A percentile compares a stretch with the other conserved stretches of the same genome.
Evolutionary conservation across 305 asterid genomes (phyloP).

Genomic region (Fraxinus platypoda): DNA sequence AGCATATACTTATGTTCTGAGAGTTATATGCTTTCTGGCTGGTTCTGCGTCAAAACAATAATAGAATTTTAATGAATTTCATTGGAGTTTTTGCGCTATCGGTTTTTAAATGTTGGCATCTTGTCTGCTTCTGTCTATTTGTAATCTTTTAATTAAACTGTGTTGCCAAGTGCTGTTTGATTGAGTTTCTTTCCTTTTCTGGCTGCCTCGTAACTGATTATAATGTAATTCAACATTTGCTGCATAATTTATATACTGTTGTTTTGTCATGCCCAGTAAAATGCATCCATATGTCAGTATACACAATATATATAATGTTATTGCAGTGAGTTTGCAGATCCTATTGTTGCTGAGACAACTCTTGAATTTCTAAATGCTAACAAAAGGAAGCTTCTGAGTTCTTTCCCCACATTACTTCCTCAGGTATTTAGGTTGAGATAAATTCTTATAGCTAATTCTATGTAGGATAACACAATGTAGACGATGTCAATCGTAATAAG

Average conservation of each 20-base stretch:
- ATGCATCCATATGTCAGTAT: conserved; percentile 8
- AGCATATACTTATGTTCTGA: conserved; percentile 6
- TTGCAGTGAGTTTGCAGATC: conserved; percentile 96
- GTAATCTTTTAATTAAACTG: conserved; percentile 11
- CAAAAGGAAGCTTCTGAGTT: conserved; percentile 56
- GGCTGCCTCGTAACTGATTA: conserved; percentile 16
- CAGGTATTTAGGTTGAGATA: conserved; percentile 52
- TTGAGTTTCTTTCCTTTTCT: conserved; percentile 7
- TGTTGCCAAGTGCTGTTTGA: conserved; percentile 1
- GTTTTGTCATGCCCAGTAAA: neutral
- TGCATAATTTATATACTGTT: conserved; percentile 5
- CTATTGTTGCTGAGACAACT: conserved; percentile 86
- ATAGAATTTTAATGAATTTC: neutral
- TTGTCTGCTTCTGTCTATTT: conserved; percentile 3
- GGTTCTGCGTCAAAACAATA: conserved; percentile 7
- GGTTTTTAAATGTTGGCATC: neutral
- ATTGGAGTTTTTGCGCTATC: neutral
- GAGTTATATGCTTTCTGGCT: conserved; percentile 10
- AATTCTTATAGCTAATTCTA: conserved; percentile 11
- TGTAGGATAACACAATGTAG: conserved; percentile 1
- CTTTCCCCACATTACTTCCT: conserved; percentile 78
- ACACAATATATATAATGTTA: conserved; percentile 26
- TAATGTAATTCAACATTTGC: conserved; percentile 9
- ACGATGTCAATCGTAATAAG: neutral
- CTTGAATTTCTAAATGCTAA: conserved; percentile 73